A percentile compares a stretch with the other conserved stretches of the same genome.
These are phyloP conservation scores for Coemansia sp. DNA, from an alignment of 192 early-diverging fungal genomes.

Conservation along the genomic window DNA sequence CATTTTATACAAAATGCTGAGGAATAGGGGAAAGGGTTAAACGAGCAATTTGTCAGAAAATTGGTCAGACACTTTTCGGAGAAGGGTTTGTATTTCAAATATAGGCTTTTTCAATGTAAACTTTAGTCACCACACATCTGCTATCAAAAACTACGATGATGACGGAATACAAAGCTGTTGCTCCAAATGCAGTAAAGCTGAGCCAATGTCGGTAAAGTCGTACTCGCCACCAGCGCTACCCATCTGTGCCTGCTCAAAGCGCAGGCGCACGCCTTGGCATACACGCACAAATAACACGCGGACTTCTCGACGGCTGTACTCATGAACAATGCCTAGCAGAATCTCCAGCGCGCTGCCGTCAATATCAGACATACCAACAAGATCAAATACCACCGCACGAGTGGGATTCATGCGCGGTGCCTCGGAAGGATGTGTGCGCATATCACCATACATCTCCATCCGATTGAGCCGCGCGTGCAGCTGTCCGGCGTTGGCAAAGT, in stretches of 20 bases:
- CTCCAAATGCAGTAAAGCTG: slow-evolving; percentile 62
- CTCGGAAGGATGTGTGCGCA: slow-evolving; percentile 93
- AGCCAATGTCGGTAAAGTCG: slow-evolving; percentile 68
- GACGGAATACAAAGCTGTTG: slow-evolving; percentile 23
- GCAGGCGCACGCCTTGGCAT: slow-evolving; percentile 62
- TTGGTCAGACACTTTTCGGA: not conserved
- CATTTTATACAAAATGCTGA: not conserved
- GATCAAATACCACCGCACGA: slow-evolving; percentile 85
- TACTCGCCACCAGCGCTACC: slow-evolving; percentile 62
- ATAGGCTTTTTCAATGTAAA: not conserved
- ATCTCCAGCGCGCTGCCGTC: slow-evolving; percentile 93
- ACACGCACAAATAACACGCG: slow-evolving; percentile 92
- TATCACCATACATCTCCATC: slow-evolving; percentile 90
- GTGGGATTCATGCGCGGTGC: slow-evolving; percentile 76
- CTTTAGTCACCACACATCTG: not conserved
- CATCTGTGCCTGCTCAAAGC: slow-evolving; percentile 77
- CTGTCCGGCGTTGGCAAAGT: slow-evolving; percentile 97
- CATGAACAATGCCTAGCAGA: slow-evolving; percentile 84
- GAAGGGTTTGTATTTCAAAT: not conserved
- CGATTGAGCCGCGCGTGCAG: slow-evolving; percentile 92
- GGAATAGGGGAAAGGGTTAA: not conserved
- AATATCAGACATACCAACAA: slow-evolving; percentile 81
- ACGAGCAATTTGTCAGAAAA: not conserved
- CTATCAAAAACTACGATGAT: not conserved
- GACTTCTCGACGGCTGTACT: slow-evolving; percentile 77